Evolutionary conservation across 2,329 filamentous ascomycete species (phyloP).

Genomic region (Teratosphaeria zuluensis): DNA sequence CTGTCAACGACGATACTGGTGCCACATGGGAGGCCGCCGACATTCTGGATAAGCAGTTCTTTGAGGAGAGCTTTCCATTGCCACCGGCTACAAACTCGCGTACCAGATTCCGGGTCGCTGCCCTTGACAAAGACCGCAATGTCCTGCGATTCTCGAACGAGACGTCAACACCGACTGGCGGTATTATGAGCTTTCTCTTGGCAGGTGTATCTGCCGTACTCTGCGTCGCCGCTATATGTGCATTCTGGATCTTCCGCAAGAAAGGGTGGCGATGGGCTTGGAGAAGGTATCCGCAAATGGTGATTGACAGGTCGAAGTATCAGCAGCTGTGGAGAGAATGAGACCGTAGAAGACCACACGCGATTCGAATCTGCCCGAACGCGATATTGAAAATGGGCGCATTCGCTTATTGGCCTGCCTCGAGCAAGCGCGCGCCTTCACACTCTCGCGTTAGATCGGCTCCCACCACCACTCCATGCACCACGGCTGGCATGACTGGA

Average conservation of each 20-base stretch:
- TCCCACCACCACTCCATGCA: too few species aligned
- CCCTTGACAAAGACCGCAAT: slow-evolving; percentile 9
- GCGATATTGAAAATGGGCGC: neutral
- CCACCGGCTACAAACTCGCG: neutral
- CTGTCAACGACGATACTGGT: neutral
- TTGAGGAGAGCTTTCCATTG: slow-evolving; percentile 13
- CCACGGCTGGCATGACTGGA: too few species aligned
- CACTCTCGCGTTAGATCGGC: too few species aligned
- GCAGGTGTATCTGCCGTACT: neutral
- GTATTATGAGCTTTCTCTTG: neutral
- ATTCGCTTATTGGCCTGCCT: neutral
- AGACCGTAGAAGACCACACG: neutral
- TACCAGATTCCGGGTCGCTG: slow-evolving; percentile 8
- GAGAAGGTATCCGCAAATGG: neutral
- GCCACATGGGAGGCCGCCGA: slow-evolving; percentile 5
- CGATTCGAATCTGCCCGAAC: neutral
- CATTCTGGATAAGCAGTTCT: slow-evolving; percentile 12
- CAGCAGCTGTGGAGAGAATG: neutral
- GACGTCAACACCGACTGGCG: neutral
- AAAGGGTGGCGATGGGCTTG: neutral
- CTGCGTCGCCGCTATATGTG: neutral
- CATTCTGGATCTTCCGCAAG: neutral
- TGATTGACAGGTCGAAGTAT: neutral
- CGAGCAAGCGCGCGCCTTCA: neutral
- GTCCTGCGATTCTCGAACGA: slow-evolving; percentile 5